These are phyloP conservation scores for Calonectria henricotiae DNA, from an alignment of 2,329 filamentous ascomycete genomes.

Conservation along the genomic window DNA sequence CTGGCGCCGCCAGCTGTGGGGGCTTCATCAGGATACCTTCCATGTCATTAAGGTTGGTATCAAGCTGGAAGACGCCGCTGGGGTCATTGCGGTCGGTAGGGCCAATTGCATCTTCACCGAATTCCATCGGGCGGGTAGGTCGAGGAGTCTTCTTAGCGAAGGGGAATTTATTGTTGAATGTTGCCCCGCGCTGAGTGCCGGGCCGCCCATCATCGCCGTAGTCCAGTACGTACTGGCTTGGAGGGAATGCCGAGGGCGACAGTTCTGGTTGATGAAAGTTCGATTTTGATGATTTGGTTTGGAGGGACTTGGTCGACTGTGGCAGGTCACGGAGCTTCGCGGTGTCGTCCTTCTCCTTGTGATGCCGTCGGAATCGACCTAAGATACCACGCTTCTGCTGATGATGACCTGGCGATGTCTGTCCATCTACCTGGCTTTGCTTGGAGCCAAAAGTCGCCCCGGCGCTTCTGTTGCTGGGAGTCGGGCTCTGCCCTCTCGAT, in stretches of 20 bases:
- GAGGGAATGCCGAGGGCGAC: conserved; percentile 58
- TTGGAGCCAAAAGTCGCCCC: conserved; percentile 64
- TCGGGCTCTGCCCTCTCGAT: conserved; percentile 84
- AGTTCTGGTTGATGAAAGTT: conserved; percentile 63
- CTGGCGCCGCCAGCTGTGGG: conserved; percentile 81
- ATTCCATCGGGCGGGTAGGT: conserved; percentile 66
- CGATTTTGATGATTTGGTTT: conserved; percentile 66
- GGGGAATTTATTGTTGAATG: conserved; percentile 76
- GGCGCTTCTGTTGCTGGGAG: conserved; percentile 80
- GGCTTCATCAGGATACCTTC: conserved; percentile 87
- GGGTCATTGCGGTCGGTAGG: conserved; percentile 74
- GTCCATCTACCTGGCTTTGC: conserved; percentile 67
- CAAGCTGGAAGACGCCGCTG: conserved; percentile 81
- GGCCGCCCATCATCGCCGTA: conserved; percentile 54
- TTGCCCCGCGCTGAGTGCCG: conserved; percentile 61
- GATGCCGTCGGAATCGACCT: conserved; percentile 68
- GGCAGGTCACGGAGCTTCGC: conserved; percentile 67
- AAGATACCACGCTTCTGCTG: conserved; percentile 67
- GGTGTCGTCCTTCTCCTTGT: conserved; percentile 67
- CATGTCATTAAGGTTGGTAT: conserved; percentile 93
- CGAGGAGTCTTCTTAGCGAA: conserved; percentile 73
- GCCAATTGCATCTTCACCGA: conserved; percentile 73
- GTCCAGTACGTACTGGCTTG: conserved; percentile 53
- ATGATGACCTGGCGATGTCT: conserved; percentile 73
- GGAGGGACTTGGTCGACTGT: conserved; percentile 70